Conservation (phyloP, 2,329 filamentous ascomycete species). For the Aspergillus sp. region DNA sequence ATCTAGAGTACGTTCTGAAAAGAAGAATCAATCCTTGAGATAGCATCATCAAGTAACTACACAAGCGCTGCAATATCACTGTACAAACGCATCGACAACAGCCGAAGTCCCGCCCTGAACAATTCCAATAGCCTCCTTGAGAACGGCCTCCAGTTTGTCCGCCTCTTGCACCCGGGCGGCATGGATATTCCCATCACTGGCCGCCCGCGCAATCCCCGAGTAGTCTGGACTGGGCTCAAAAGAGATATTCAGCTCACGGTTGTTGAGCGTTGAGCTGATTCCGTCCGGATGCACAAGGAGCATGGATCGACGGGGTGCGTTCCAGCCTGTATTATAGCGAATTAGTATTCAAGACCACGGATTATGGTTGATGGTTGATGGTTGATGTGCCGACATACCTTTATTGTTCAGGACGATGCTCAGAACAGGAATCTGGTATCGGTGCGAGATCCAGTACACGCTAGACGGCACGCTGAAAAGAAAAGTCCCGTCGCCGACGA, state of each 20-base stretch:
- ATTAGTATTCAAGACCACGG: too few species aligned
- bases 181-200: slow-evolving; percentile 56
- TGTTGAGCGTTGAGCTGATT: slow-evolving; percentile 59
- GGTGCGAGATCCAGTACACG: slow-evolving; percentile 68
- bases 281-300: slow-evolving; percentile 66
- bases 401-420: slow-evolving; percentile 70
- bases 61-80: too few species aligned
- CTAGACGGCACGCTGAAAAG: slow-evolving; percentile 64
- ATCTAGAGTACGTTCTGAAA: too few species aligned
- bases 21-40: too few species aligned
- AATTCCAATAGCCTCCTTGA: too few species aligned
- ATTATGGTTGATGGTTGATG: too few species aligned
- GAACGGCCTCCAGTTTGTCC: too few species aligned
- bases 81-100: too few species aligned
- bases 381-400: slow-evolving; percentile 1
- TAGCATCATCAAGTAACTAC: too few species aligned
- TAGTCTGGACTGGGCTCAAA: slow-evolving; percentile 68
- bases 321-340: slow-evolving; percentile 53
- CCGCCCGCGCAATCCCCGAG: slow-evolving; percentile 66
- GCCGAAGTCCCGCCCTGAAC: too few species aligned
- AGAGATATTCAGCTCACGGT: slow-evolving; percentile 65
- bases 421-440: slow-evolving; percentile 65
- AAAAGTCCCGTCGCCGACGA: slow-evolving; percentile 68
- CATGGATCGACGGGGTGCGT: slow-evolving; percentile 62
- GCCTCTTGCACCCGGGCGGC: too few species aligned